Base-by-base conservation (phyloP, 2,329 filamentous ascomycete genomes). In the Neoarthrinium moseri region DNA sequence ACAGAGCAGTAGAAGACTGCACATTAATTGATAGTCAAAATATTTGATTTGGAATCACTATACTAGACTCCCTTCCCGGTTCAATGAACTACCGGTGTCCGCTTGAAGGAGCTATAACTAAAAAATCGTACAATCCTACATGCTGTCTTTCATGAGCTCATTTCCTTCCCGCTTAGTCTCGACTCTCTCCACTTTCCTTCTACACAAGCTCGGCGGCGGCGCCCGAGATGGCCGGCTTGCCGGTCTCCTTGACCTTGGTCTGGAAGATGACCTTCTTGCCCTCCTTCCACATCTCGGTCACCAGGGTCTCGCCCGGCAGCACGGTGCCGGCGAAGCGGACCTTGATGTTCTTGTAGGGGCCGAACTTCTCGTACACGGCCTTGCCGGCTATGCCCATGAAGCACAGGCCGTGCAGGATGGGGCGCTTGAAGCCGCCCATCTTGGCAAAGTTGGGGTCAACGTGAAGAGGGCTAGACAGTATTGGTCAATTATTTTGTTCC, bases 331-430 rank as follows among this genome's bases (percentile, higher is more conserved):
- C 89, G 65, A 96, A 96, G 53, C 91, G 78, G 20, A 95, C 91
- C 78, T 96, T 96, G 73, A 96, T 84, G 73, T 91, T 95, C 77
- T 87, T 89, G 73, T 87, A 91, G 37, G 80, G 71, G 4, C 94
- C 94, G 60, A 84, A 97, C 53, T 77, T 86, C 70, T 90, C 81
- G 65, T 91, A 87, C 30, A 99, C 83, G 49, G 92, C 91, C 78
- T 96, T 96, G 54, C 86, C 89, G 13, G 89, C 86, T 55, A 97
- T 83, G 56, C 94, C 94, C 61, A 99, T 92, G 65, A 85, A 94
- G 80, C 91, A 96, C 29, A 99, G 82, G n/a, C 94, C 94, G 74
- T 99, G 94, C 44, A 99, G 77, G 64, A 99, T 99, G 11, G 94
- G 94, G 22, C 76, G 82, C 72, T 94, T 87, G 83, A 99, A 99